Percentiles rank a stretch among this genome's conserved stretches.
Conservation (phyloP, 192 early-diverging fungal genomes). For the Rhizoclosmatium globosum region DNA sequence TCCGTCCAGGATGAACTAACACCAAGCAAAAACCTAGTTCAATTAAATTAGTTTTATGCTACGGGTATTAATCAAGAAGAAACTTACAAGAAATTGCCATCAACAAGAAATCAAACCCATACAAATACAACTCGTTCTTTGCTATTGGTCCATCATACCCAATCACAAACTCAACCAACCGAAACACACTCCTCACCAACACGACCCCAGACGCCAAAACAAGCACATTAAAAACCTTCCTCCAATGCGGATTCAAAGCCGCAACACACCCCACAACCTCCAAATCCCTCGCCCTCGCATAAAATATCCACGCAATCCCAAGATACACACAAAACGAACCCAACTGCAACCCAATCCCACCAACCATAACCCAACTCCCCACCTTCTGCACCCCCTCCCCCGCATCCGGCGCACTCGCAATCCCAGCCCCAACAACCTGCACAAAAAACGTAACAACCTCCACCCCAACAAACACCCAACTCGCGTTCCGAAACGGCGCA, state of each 20-base stretch:
- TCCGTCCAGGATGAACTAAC: constrained; percentile 29
- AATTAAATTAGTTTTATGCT: too few relatives aligned
- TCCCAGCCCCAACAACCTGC: constrained; percentile 27
- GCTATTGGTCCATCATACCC: constrained; percentile 16
- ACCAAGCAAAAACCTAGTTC: constrained; percentile 3
- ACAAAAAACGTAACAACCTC: constrained; percentile 44
- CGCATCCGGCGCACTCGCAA: constrained; percentile 3
- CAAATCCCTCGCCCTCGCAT: neutral
- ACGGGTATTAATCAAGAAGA: too few relatives aligned
- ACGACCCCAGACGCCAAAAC: neutral
- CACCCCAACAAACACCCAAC: constrained; percentile 21
- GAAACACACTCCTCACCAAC: constrained; percentile 33
- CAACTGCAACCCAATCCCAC: constrained; percentile 37
- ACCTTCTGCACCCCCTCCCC: neutral
- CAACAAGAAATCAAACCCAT: constrained; percentile 39
- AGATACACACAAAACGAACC: constrained; percentile 29
- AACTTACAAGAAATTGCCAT: constrained; percentile 12
- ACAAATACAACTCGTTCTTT: constrained; percentile 33
- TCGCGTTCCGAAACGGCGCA: neutral
- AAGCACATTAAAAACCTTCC: neutral
- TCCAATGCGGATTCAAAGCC: neutral
- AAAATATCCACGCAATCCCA: constrained; percentile 14
- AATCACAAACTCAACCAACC: constrained; percentile 38
- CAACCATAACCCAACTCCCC: constrained; percentile 20
- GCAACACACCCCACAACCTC: neutral